Evolutionary conservation across 2,329 filamentous ascomycete genomes (phyloP).

Genomic region (Metarhizium humberi): DNA sequence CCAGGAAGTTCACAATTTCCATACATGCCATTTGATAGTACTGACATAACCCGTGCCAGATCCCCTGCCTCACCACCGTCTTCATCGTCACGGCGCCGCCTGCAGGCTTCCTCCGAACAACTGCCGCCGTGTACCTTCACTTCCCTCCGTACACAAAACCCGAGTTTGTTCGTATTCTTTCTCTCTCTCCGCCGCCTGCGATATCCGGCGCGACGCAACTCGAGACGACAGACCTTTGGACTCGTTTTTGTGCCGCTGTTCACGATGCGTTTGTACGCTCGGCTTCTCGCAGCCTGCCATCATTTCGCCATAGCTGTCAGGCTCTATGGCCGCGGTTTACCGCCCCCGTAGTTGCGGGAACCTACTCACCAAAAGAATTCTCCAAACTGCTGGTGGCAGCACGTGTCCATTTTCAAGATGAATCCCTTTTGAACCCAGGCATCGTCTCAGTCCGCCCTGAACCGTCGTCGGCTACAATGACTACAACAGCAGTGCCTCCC

Average conservation of each 20-base stretch:
- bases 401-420: constrained; percentile 62
- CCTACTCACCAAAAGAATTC: constrained; percentile 70
- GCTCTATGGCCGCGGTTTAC: constrained; percentile 82
- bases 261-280: constrained; percentile 80
- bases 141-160: constrained; percentile 78
- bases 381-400: constrained; percentile 68
- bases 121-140: constrained; percentile 65
- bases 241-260: constrained; percentile 71
- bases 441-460: constrained; percentile 34
- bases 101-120: constrained; percentile 57
- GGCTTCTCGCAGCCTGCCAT: constrained; percentile 68
- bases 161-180: constrained; percentile 70
- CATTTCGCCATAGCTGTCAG: constrained; percentile 59
- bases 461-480: not conserved
- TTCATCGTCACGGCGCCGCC: constrained; percentile 68
- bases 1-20: not conserved
- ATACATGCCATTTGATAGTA: not conserved
- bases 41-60: constrained; percentile 36
- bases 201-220: constrained; percentile 40
- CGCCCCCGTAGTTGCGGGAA: constrained; percentile 64
- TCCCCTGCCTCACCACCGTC: constrained; percentile 67
- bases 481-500: not conserved
- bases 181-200: constrained; percentile 35
- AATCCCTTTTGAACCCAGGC: constrained; percentile 57
- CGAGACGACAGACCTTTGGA: constrained; percentile 62